These are phyloP conservation scores for Themeda triandra DNA, from an alignment of 176 grass and related monocot genomes.

Conservation along the genomic window DNA sequence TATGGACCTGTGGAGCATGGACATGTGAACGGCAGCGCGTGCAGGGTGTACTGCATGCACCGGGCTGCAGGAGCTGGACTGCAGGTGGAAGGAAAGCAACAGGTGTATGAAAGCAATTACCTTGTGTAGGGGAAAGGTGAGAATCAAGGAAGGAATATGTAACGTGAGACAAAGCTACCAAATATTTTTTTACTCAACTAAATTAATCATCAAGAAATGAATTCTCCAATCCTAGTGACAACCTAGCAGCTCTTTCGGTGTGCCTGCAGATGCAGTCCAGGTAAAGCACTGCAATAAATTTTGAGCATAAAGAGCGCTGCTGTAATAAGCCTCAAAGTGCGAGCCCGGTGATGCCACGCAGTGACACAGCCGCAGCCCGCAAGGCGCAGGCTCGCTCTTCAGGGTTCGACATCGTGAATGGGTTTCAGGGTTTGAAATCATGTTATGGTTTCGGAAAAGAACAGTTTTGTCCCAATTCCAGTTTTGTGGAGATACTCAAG, in stretches of 20 bases:
- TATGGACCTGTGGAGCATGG: neutral
- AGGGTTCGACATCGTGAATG: neutral
- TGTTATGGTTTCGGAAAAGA: too few species aligned
- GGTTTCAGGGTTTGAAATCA: neutral
- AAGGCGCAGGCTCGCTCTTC: neutral
- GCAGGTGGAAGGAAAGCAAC: neutral
- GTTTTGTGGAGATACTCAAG: too few species aligned
- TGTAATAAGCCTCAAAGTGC: neutral
- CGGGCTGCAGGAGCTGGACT: neutral
- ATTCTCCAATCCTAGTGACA: neutral
- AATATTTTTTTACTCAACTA: too few species aligned
- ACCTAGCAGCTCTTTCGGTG: neutral
- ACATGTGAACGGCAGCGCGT: slow-evolving; percentile 14
- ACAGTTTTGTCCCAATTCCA: too few species aligned
- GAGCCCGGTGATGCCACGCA: neutral
- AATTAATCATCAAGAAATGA: neutral
- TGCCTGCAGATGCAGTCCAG: neutral
- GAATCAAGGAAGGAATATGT: slow-evolving; percentile 46
- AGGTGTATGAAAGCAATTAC: neutral
- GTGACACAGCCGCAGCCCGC: neutral
- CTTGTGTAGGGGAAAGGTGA: neutral
- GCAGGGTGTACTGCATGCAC: slow-evolving; percentile 11
- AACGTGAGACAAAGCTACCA: slow-evolving; percentile 3
- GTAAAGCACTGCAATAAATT: neutral
- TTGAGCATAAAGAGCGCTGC: neutral